Percentiles rank a stretch among this genome's conserved stretches.
Conservation (phyloP, 306 rosid species). For the Vigna nakashimae region DNA sequence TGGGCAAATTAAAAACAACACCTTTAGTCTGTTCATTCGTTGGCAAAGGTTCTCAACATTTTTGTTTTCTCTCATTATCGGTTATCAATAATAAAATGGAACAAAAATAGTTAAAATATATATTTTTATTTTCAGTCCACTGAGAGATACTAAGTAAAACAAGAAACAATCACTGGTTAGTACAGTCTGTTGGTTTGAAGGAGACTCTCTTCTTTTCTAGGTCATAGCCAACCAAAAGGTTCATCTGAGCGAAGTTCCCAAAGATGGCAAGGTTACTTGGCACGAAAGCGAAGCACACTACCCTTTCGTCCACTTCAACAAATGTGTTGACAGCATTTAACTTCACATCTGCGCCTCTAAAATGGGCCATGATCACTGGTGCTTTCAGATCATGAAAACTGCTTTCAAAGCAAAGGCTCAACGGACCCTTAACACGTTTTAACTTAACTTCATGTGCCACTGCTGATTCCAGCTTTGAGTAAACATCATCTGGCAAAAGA, state of each 20-base stretch:
- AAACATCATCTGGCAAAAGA: slow-evolving; percentile 35
- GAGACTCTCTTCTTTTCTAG: slow-evolving; percentile 31
- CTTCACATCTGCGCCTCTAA: slow-evolving; percentile 48
- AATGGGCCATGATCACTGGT: slow-evolving; percentile 51
- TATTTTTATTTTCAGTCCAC: too few species aligned
- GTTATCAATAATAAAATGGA: too few species aligned
- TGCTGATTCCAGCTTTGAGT: slow-evolving; percentile 34
- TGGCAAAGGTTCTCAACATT: too few species aligned
- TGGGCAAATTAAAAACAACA: too few species aligned
- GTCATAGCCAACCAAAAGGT: slow-evolving; percentile 69
- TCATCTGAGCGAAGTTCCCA: slow-evolving; percentile 62
- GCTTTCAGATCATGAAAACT: neutral
- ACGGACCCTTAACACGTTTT: slow-evolving; percentile 17
- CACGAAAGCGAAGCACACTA: slow-evolving; percentile 57
- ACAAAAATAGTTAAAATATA: too few species aligned
- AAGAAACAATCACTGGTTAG: neutral
- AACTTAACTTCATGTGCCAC: slow-evolving; percentile 3
- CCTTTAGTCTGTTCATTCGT: too few species aligned
- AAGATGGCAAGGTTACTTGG: neutral
- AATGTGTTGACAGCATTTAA: slow-evolving; percentile 48
- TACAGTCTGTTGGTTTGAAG: slow-evolving; percentile 57
- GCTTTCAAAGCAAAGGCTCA: slow-evolving; percentile 45
- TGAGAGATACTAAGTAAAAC: too few species aligned
- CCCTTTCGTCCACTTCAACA: slow-evolving; percentile 1
- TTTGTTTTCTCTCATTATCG: too few species aligned